These are phyloP conservation scores for Exophiala viscosa DNA, from an alignment of 2,329 filamentous ascomycete genomes.

Conservation along the genomic window DNA sequence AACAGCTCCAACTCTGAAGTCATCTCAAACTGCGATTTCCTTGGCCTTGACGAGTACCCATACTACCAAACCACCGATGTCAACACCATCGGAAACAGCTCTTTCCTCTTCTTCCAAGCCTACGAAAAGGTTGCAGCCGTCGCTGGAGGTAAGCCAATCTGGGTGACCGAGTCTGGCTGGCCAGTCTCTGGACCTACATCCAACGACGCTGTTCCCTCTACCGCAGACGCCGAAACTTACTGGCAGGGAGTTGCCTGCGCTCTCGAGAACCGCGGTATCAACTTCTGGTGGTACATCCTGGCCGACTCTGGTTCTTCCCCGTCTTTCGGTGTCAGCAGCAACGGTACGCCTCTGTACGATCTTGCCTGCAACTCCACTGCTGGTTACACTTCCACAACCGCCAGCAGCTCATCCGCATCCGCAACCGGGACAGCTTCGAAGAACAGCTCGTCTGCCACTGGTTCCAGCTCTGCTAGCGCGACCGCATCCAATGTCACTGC, in stretches of 20 bases:
- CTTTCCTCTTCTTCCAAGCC: constrained; percentile 65
- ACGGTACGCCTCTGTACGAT: constrained; percentile 37
- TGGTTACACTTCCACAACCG: constrained; percentile 11
- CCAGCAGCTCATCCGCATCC: constrained; percentile 1
- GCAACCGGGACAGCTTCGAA: constrained; percentile 3
- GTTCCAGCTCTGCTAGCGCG: neutral
- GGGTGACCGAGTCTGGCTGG: constrained; percentile 66
- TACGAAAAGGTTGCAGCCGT: constrained; percentile 57
- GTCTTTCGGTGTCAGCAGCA: constrained; percentile 38
- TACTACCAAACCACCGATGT: constrained; percentile 68
- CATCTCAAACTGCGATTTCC: constrained; percentile 67
- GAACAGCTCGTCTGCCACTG: neutral
- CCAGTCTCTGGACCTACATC: constrained; percentile 53
- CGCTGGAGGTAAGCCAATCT: constrained; percentile 57
- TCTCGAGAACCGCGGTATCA: constrained; percentile 52
- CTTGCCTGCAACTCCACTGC: constrained; percentile 33
- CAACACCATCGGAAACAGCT: constrained; percentile 57
- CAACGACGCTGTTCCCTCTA: constrained; percentile 54
- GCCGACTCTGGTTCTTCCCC: constrained; percentile 36
- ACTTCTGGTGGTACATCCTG: constrained; percentile 44
- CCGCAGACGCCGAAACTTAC: constrained; percentile 60
- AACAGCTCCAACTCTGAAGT: constrained; percentile 66
- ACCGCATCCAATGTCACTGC: neutral
- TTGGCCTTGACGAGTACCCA: constrained; percentile 80
- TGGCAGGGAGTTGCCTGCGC: constrained; percentile 61